Conservation (phyloP, 1,284 basidiomycete species). For the Gomphus bonarii region DNA sequence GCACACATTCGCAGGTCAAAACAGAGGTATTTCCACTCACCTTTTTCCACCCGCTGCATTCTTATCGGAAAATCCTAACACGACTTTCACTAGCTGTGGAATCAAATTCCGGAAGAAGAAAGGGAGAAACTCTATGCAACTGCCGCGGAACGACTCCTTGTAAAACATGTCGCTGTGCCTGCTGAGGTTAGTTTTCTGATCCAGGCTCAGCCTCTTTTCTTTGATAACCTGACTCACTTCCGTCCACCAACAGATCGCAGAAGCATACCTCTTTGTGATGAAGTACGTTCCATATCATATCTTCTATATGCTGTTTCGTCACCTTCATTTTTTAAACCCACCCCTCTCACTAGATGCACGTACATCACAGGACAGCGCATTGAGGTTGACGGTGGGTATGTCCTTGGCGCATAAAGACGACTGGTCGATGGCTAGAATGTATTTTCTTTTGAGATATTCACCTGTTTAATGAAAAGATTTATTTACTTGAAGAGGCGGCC, state of each 20-base stretch:
- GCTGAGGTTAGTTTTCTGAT: conserved; percentile 12
- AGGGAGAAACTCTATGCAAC: conserved; percentile 11
- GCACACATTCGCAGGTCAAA: neutral
- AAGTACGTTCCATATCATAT: conserved; percentile 11
- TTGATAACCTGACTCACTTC: neutral
- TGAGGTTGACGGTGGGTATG: conserved; percentile 15
- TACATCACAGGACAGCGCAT: conserved; percentile 17
- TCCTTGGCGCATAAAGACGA: neutral
- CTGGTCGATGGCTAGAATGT: no score
- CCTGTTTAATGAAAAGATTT: no score
- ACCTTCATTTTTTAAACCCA: no score
- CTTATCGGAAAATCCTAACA: neutral
- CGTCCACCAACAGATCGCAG: conserved; percentile 11
- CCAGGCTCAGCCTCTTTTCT: no score
- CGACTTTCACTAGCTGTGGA: conserved; percentile 14
- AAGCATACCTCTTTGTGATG: conserved; percentile 18
- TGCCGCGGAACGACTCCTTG: conserved; percentile 11
- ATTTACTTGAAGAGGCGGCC: no score
- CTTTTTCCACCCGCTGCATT: neutral
- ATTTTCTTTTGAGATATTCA: no score
- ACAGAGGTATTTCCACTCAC: neutral
- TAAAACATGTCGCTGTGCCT: conserved; percentile 14
- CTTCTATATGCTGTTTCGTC: no score
- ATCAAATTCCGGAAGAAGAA: conserved; percentile 8
- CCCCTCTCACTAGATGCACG: conserved; percentile 10